A percentile compares a stretch with the other conserved stretches of the same genome.
Conservation (phyloP, 441 rosid genomes). For the Corymbia calophylla region DNA sequence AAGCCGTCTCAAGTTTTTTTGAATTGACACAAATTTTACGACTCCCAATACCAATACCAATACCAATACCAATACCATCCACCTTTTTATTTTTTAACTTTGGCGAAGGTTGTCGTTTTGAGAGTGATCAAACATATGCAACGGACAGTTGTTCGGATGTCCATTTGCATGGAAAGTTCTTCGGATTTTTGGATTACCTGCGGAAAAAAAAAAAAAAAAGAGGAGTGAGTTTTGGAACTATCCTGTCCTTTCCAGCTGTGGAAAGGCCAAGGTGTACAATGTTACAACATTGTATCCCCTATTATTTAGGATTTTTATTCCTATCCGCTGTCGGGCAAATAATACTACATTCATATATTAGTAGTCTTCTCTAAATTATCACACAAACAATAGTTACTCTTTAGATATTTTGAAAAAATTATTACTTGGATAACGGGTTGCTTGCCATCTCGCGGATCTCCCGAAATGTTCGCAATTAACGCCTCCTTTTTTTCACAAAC, state of each 20-base stretch:
- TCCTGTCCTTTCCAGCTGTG: neutral
- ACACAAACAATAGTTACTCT: neutral
- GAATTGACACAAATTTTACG: neutral
- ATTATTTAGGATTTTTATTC: neutral
- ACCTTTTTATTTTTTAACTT: neutral
- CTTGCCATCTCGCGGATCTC: neutral
- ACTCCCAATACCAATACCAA: neutral
- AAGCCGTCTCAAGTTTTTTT: no score
- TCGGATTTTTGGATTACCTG: neutral
- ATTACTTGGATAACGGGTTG: neutral
- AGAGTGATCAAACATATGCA: neutral
- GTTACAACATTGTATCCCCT: neutral
- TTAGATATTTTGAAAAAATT: neutral
- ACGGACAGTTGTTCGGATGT: neutral
- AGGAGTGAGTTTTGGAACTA: neutral
- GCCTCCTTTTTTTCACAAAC: neutral
- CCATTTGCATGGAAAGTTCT: neutral
- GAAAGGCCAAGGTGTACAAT: neutral
- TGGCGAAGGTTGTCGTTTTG: neutral
- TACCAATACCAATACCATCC: neutral
- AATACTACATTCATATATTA: neutral
- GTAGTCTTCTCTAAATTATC: neutral
- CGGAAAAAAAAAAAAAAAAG: neutral
- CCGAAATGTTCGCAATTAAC: neutral
- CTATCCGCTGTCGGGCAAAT: neutral